Base-by-base conservation (phyloP, 169 alveolate species). In the Miamiensis avidus region DNA sequence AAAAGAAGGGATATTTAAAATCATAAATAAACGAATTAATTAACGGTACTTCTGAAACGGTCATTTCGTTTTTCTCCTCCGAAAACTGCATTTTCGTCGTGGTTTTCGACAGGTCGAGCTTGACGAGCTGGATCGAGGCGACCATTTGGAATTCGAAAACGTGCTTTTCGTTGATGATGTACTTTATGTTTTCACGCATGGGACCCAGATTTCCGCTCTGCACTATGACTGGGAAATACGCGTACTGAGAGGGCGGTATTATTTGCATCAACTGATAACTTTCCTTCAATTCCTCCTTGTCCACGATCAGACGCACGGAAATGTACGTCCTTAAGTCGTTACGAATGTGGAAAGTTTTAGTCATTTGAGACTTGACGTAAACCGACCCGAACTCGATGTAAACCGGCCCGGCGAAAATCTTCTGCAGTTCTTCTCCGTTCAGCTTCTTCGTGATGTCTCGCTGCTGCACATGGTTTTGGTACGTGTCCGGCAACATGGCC, bases 61-160 rank as follows among this genome's bases (percentile, higher is more conserved):
- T 83, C 97, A 95, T 86, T 64, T 97, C 98, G 74, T 91, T 94
- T 75, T 89, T 94, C 72, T 97, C 99, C 75, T 95, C 97, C n/a
- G 94, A 90, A 82, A 97, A 91, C 72, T 84, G 75, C 89, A 95
- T 94, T 76, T 92, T 92, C 29, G 93, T 31, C 6, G 74, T 28
- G 34, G 82, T 85, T 87, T 91, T 94, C 74, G 93, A 90, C 34
- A 95, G 69, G 34, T 94, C 97, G 6, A 95, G 89, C 73, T 83
- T 86, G 0, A 94, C 97, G 84, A 94, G 95, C 30, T 93, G 95
- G 28, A 86, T 86, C 30, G 34, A 75, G 6, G 98, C 99, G 31
- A 82, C 73, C 0, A 95, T 96, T 79, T 83, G 74, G 86, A 95
- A 89, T 76, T 91, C 94, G 88, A 93, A 94, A n/a, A 93, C 72